Evolutionary conservation across 2,329 filamentous ascomycete species (phyloP).

Genomic region (Phialemoniopsis sp.): DNA sequence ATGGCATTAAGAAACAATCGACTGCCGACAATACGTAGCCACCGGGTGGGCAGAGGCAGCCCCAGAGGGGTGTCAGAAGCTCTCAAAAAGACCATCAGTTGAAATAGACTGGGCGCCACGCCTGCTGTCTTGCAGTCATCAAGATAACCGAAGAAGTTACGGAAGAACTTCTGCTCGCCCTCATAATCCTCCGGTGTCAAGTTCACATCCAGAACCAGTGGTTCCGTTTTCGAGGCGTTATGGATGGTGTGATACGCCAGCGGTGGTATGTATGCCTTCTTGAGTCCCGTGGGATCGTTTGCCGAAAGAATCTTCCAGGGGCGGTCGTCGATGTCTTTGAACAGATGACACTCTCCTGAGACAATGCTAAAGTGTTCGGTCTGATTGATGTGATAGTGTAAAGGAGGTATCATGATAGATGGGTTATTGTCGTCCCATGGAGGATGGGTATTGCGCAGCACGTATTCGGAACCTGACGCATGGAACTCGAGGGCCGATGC

Average conservation of each 20-base stretch:
- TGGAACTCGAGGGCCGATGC: too few relatives aligned
- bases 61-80: constrained; percentile 8
- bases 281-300: too few relatives aligned
- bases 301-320: too few relatives aligned
- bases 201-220: background rate
- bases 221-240: constrained; percentile 1
- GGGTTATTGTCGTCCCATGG: background rate
- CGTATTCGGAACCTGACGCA: too few relatives aligned
- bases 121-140: constrained; percentile 8
- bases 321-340: background rate
- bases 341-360: constrained; percentile 9
- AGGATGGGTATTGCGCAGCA: background rate
- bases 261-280: too few relatives aligned
- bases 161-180: constrained; percentile 10
- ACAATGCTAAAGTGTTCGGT: constrained; percentile 10
- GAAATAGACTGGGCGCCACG: constrained; percentile 7
- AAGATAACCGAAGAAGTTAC: constrained; percentile 10
- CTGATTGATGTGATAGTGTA: constrained; percentile 11
- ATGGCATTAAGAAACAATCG: constrained; percentile 6
- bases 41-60: constrained; percentile 1
- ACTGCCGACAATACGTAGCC: constrained; percentile 6
- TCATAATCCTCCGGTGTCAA: constrained; percentile 5
- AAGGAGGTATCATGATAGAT: constrained; percentile 6
- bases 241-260: constrained; percentile 3
- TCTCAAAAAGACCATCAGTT: constrained; percentile 10